phyloP scores from a whole-genome alignment of 192 early-diverging fungal species.

The Linnemannia zychae region DNA sequence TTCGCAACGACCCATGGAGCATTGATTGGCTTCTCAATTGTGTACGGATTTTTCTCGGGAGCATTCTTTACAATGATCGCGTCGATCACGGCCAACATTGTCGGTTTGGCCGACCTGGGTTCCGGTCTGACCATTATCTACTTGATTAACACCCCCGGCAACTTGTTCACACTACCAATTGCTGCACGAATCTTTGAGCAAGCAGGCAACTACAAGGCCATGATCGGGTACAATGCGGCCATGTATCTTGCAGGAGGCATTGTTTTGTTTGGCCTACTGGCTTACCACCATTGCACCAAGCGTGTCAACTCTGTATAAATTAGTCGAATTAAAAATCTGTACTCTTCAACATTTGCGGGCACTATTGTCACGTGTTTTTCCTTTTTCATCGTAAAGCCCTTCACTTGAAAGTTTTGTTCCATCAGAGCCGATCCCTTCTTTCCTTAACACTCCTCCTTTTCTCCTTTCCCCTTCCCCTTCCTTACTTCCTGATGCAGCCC shows the following conservation, averaged over 20 bases:
- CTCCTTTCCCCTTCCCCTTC: background rate
- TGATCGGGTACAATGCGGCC: conserved; percentile 39
- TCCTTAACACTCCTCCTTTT: background rate
- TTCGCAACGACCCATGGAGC: conserved; percentile 22
- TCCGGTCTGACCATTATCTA: conserved; percentile 45
- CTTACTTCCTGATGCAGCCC: conserved; percentile 37
- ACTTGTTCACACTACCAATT: conserved; percentile 50
- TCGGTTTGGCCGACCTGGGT: conserved; percentile 18
- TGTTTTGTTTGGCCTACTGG: conserved; percentile 20
- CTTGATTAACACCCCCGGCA: conserved; percentile 49
- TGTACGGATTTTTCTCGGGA: conserved; percentile 43
- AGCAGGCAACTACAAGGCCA: conserved; percentile 21
- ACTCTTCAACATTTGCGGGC: background rate
- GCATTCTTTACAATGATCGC: conserved; percentile 43
- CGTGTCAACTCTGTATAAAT: background rate
- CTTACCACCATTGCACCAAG: conserved; percentile 16
- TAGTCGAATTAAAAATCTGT: background rate
- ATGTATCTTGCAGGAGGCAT: conserved; percentile 35
- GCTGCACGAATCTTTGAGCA: conserved; percentile 38
- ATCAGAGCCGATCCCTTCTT: background rate
- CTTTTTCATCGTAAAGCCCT: background rate
- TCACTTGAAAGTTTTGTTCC: background rate
- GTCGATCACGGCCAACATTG: conserved; percentile 45
- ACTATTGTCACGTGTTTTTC: too few relatives aligned
- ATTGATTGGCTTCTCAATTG: conserved; percentile 23